These are phyloP conservation scores for Phytophthora ramorum DNA, from an alignment of 352 stramenopile species.

Conservation along the genomic window DNA sequence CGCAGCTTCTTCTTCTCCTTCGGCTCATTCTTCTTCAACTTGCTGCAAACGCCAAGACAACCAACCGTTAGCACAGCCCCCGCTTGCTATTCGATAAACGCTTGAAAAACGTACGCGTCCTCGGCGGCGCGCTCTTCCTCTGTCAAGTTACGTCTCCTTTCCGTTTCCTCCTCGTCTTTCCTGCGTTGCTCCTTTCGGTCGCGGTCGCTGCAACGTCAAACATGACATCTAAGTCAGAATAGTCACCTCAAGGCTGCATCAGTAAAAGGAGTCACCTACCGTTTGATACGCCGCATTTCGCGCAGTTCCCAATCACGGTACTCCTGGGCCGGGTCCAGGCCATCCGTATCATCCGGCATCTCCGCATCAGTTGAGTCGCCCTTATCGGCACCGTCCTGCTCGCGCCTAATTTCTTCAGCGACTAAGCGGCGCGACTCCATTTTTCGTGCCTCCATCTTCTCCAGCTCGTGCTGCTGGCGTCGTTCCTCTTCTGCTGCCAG, in stretches of 20 bases:
- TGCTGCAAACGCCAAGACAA: constrained; percentile 41
- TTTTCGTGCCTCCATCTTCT: constrained; percentile 73
- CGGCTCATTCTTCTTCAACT: constrained; percentile 81
- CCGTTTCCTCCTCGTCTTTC: constrained; percentile 90
- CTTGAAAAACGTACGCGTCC: constrained; percentile 74
- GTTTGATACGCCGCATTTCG: constrained; percentile 93
- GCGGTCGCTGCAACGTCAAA: constrained; percentile 61
- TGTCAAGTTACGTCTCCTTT: constrained; percentile 93
- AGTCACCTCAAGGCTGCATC: not conserved
- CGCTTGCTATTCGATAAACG: not conserved
- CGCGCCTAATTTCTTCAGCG: constrained; percentile 74
- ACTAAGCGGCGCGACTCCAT: constrained; percentile 77
- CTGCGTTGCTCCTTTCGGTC: constrained; percentile 80
- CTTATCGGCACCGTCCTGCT: constrained; percentile 57
- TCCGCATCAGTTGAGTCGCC: constrained; percentile 75
- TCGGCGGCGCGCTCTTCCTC: constrained; percentile 95
- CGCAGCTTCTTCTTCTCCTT: constrained; percentile 91
- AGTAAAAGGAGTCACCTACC: constrained; percentile 41
- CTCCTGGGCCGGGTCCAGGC: constrained; percentile 89
- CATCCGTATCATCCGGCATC: constrained; percentile 92
- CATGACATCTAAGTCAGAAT: constrained; percentile 13
- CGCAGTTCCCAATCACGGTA: constrained; percentile 95
- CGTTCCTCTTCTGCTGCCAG: constrained; percentile 78
- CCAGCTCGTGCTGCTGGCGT: constrained; percentile 53
- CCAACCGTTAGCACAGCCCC: constrained; percentile 11